Percentiles rank a stretch among this genome's conserved stretches.
phyloP scores from a whole-genome alignment of 1,284 basidiomycete genomes.

The Boletus semigastroideus region DNA sequence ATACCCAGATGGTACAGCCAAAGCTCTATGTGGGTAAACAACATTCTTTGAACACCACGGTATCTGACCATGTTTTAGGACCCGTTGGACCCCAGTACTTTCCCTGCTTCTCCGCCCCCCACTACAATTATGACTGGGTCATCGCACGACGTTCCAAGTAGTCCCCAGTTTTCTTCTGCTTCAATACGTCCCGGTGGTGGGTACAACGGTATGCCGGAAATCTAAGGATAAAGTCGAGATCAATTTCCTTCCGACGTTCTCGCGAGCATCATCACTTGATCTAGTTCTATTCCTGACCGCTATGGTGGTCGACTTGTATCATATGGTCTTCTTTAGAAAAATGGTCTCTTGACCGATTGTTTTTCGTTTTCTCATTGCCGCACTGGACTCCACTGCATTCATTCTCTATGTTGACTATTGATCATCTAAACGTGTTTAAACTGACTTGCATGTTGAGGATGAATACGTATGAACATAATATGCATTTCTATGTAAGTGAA shows the following conservation, averaged over 20 bases:
- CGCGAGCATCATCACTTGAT: not conserved
- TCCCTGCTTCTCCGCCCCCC: conserved; percentile 26
- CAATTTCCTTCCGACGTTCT: not conserved
- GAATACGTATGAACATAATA: too few species aligned
- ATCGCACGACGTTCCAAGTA: conserved; percentile 6
- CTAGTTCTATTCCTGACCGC: not conserved
- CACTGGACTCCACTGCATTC: not conserved
- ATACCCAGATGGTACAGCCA: conserved; percentile 25
- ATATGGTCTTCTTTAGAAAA: not conserved
- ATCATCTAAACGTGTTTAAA: too few species aligned
- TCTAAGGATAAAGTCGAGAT: conserved; percentile 13
- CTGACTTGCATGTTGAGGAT: too few species aligned
- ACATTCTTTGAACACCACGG: not conserved
- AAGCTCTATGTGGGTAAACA: conserved; percentile 30
- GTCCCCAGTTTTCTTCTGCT: conserved; percentile 12
- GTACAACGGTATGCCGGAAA: conserved; percentile 30
- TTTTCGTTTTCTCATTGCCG: not conserved
- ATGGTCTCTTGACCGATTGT: not conserved
- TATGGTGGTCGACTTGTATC: not conserved
- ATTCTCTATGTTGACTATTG: not conserved
- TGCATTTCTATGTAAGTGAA: too few species aligned
- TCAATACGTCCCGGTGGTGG: conserved; percentile 14
- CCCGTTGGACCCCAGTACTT: conserved; percentile 35
- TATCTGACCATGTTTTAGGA: conserved; percentile 21
- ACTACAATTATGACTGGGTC: conserved; percentile 14